Percentiles rank a stretch among this genome's conserved stretches.
Evolutionary conservation across 257 asterid species (phyloP).

Genomic region (Jasminum sambac): DNA sequence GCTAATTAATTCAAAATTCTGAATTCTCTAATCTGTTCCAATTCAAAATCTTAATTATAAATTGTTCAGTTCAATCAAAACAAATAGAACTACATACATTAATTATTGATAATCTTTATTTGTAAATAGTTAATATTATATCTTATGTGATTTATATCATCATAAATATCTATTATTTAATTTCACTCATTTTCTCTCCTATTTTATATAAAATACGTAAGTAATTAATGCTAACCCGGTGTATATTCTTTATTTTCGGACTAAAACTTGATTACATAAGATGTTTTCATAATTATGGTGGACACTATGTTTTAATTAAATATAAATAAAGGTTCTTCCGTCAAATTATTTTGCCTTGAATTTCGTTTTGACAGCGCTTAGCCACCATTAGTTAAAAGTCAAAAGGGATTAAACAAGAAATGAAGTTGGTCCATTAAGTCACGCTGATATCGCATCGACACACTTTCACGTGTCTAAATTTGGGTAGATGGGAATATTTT

Average conservation of each 20-base stretch:
- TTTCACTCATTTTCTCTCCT: too few relatives aligned
- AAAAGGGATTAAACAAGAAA: neutral
- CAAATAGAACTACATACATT: too few relatives aligned
- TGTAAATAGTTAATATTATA: too few relatives aligned
- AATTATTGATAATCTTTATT: too few relatives aligned
- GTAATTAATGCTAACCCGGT: neutral
- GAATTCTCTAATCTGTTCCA: too few relatives aligned
- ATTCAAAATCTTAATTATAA: too few relatives aligned
- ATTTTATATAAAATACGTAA: neutral
- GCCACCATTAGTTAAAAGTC: neutral
- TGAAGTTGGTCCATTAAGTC: conserved; percentile 6
- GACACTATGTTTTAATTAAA: neutral
- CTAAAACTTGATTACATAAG: conserved; percentile 16
- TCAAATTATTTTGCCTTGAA: neutral
- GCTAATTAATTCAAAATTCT: too few relatives aligned
- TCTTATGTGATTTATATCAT: too few relatives aligned
- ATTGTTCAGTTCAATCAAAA: too few relatives aligned
- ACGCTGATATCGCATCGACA: neutral
- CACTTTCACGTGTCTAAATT: conserved; percentile 10
- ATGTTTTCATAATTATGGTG: conserved; percentile 10
- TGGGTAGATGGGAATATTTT: conserved; percentile 20
- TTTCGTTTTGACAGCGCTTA: conserved; percentile 9
- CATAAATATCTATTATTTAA: too few relatives aligned
- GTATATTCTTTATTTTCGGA: neutral
- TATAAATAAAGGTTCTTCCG: neutral